phyloP scores from a whole-genome alignment of 1,284 basidiomycete genomes.

The Trametes pubescens region DNA sequence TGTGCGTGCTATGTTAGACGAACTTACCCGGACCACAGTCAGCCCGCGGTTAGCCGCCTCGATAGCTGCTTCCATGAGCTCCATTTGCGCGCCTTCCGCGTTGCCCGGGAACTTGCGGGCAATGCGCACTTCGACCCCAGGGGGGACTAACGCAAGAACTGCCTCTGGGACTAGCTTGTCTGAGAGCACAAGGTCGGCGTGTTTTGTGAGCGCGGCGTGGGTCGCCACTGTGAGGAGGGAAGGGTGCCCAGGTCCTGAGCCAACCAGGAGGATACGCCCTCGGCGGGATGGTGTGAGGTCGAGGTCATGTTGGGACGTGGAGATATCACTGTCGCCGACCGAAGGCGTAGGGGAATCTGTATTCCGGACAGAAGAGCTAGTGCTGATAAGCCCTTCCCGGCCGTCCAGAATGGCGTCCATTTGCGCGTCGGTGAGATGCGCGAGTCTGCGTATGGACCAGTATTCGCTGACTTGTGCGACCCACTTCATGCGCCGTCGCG shows the following conservation, averaged over 20 bases:
- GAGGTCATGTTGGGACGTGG: slow-evolving; percentile 37
- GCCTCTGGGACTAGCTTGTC: slow-evolving; percentile 97
- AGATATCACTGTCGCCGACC: slow-evolving; percentile 30
- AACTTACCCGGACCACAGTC: slow-evolving; percentile 84
- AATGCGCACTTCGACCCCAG: slow-evolving; percentile 76
- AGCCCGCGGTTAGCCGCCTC: slow-evolving; percentile 83
- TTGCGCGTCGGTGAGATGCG: slow-evolving; percentile 70
- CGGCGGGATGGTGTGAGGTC: slow-evolving; percentile 44
- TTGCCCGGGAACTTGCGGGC: slow-evolving; percentile 98
- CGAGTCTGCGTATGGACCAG: slow-evolving; percentile 86
- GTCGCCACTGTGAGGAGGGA: slow-evolving; percentile 91
- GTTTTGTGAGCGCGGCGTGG: slow-evolving; percentile 79
- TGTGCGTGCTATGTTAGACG: no score
- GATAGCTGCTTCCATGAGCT: slow-evolving; percentile 92
- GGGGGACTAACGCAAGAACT: slow-evolving; percentile 89
- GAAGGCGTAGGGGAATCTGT: slow-evolving; percentile 22
- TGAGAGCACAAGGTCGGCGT: slow-evolving; percentile 88
- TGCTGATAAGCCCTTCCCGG: slow-evolving; percentile 36
- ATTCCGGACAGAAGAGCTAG: slow-evolving; percentile 11
- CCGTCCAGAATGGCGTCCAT: slow-evolving; percentile 72
- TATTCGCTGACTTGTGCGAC: slow-evolving; percentile 94
- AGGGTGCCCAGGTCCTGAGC: slow-evolving; percentile 95
- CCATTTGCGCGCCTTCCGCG: slow-evolving; percentile 92
- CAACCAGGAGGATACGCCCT: slow-evolving; percentile 88
- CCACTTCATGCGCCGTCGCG: slow-evolving; percentile 82